These are phyloP conservation scores for Cryphonectria carpinicola DNA, from an alignment of 2,329 filamentous ascomycete genomes.

Conservation along the genomic window DNA sequence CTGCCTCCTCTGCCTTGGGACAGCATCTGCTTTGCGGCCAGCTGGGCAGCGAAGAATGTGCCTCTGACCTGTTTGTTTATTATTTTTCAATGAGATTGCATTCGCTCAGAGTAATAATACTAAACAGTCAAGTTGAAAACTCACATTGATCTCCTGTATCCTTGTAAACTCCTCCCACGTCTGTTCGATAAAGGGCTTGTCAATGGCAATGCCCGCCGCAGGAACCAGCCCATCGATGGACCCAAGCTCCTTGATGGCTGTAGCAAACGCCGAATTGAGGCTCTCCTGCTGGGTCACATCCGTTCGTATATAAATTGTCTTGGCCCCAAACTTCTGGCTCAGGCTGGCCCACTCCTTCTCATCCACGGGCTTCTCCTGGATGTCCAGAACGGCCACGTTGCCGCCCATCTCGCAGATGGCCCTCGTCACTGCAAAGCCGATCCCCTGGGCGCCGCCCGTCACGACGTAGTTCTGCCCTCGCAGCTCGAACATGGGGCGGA, in stretches of 20 bases:
- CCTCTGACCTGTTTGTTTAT: constrained; percentile 40
- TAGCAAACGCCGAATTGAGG: constrained; percentile 34
- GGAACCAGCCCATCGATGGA: constrained; percentile 40
- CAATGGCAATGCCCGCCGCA: constrained; percentile 45
- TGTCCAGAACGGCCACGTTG: constrained; percentile 44
- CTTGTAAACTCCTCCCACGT: constrained; percentile 46
- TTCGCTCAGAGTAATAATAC: background rate
- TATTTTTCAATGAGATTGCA: background rate
- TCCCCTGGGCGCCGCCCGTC: constrained; percentile 45
- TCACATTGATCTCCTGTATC: constrained; percentile 48
- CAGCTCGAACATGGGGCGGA: constrained; percentile 41
- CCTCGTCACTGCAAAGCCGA: constrained; percentile 43
- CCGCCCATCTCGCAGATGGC: constrained; percentile 47
- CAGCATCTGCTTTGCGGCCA: constrained; percentile 44
- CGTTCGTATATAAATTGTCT: constrained; percentile 38
- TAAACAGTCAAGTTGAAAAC: constrained; percentile 15
- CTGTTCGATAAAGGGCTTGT: constrained; percentile 49
- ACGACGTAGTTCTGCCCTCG: constrained; percentile 42
- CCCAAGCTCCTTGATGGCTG: constrained; percentile 33
- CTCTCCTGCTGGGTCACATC: constrained; percentile 40
- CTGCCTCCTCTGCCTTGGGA: constrained; percentile 44
- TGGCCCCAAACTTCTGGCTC: constrained; percentile 28
- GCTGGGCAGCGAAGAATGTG: constrained; percentile 46
- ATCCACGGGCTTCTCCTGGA: constrained; percentile 37
- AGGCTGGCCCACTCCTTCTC: constrained; percentile 35